Conservation (phyloP, 1,284 basidiomycete species). For the Ganoderma sp. region DNA sequence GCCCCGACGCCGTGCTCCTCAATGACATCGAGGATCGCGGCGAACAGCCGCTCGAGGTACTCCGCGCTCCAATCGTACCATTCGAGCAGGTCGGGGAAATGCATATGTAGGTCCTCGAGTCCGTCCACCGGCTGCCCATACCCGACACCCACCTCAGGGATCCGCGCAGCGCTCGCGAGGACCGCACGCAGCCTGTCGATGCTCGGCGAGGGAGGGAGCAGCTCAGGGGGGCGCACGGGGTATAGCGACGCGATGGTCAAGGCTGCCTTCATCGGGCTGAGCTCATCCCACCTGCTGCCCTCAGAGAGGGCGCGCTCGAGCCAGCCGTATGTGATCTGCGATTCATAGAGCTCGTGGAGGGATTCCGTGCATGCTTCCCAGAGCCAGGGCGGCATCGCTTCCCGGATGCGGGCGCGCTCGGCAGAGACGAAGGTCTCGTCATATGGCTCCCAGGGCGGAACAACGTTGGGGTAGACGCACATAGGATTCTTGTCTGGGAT, state of each 20-base stretch:
- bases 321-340: not conserved
- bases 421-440: not conserved
- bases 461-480: too few species aligned
- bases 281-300: not conserved
- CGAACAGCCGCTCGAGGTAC: not conserved
- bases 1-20: not conserved
- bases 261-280: not conserved
- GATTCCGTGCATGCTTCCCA: not conserved
- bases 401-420: not conserved
- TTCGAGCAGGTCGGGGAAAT: not conserved
- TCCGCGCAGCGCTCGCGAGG: not conserved
- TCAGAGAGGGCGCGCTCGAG: not conserved
- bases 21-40: not conserved
- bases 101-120: not conserved
- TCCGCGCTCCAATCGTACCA: slow-evolving; percentile 1
- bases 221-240: not conserved
- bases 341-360: not conserved
- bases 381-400: not conserved
- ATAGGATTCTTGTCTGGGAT: not conserved
- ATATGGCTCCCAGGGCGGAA: not conserved
- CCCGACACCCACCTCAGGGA: not conserved
- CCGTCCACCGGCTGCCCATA: not conserved
- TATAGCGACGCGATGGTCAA: not conserved
- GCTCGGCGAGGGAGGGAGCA: not conserved
- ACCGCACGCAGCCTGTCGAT: not conserved